Base-by-base conservation (phyloP, 345 rosid genomes). In the Citrus unshiu region DNA sequence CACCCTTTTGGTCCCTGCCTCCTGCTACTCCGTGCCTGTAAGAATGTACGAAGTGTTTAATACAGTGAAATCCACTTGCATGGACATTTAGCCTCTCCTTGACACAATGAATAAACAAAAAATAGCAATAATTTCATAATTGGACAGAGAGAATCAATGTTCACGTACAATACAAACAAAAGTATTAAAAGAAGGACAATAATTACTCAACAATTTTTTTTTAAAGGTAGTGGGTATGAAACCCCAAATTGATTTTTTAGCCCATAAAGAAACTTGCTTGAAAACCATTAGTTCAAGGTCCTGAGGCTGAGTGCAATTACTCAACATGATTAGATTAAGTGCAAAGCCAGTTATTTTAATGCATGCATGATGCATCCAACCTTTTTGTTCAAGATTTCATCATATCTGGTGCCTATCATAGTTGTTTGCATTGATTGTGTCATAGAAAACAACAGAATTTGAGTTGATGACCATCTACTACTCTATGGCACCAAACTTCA, bases 21-120 rank as follows among this genome's bases (percentile, higher is more conserved):
- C 80, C 84, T 14, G 21, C 67, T 18, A 84, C 79, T 83, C 83
- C 84, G 83, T 70, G 89, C 82, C 94, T 92, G 69, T 4, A 35
- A 77, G 77, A 82, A 74, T 37, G 58, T 54, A 75, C 16, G 39
- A 72, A 71, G 10, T 19, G 63, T 35, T 81, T 67, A 76, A 67
- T 27, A 29, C 61, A 30, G 64, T 58, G 34, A 65, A 25, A 7
- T 75, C 37, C 24, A 71, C 16, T 43, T 70, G 3, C 25, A 16
- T 49, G 51, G 9, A 43, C 3, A 37, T 9, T 30, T 66, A 57
- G 70, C 73, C 79, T 37, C 54, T 35, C 72, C 27, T 51, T 40
- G 32, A 66, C 76, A 49, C 14, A 27, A 71, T 21, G 22, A 46
- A 18, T 30, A 30, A 32, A 77, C 61, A 58, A 27, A n/a, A 25